phyloP scores from a whole-genome alignment of 1,139 yeast species.

The Sugiyamaella neomexicana region DNA sequence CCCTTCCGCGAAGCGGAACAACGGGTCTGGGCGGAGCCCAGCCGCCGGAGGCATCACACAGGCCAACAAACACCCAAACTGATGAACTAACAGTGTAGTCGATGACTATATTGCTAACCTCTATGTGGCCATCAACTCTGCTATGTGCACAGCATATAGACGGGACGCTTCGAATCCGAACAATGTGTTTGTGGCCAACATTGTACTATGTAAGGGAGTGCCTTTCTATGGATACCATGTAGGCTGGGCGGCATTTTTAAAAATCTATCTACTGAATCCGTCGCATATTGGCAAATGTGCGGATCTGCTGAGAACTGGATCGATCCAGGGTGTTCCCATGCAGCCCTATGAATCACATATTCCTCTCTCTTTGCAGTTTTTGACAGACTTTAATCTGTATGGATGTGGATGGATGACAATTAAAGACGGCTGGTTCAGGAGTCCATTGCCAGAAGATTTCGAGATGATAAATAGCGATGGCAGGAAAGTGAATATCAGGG shows the following conservation, averaged over 20 bases:
- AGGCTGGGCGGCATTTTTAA: constrained; percentile 63
- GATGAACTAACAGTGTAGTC: constrained; percentile 21
- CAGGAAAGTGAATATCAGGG: constrained; percentile 16
- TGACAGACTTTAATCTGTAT: constrained; percentile 77
- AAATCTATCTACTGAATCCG: constrained; percentile 69
- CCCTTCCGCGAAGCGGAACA: background rate
- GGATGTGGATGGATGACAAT: constrained; percentile 78
- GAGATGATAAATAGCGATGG: constrained; percentile 16
- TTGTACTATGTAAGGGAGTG: constrained; percentile 68
- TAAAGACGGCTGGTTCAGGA: constrained; percentile 26
- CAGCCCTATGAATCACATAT: constrained; percentile 79
- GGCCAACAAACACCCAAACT: background rate
- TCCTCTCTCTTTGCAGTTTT: constrained; percentile 72
- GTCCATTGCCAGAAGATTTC: constrained; percentile 22
- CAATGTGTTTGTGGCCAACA: constrained; percentile 59
- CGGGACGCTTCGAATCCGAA: constrained; percentile 34
- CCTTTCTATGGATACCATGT: constrained; percentile 84
- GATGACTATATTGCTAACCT: constrained; percentile 30
- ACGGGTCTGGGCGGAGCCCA: constrained; percentile 10
- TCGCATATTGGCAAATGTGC: constrained; percentile 58
- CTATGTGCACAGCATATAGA: constrained; percentile 35
- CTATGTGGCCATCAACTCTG: constrained; percentile 33
- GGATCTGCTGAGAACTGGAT: constrained; percentile 56
- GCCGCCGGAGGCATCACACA: constrained; percentile 6
- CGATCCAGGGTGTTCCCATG: constrained; percentile 40